Percentiles rank a stretch among this genome's conserved stretches.
Evolutionary conservation across 805 yeast species (phyloP).

Genomic region (Candida loeiensis): DNA sequence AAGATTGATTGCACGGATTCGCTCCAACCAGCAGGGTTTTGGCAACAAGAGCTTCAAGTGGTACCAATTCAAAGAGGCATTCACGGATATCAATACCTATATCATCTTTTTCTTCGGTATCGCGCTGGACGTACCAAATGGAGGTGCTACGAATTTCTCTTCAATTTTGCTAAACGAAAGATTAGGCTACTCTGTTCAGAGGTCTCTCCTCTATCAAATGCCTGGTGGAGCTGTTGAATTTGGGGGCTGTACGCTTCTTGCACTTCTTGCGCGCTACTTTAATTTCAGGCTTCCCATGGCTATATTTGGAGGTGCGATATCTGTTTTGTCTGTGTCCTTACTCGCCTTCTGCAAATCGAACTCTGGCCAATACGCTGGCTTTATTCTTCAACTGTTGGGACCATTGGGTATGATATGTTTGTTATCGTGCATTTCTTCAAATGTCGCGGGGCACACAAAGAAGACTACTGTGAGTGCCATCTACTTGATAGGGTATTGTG

Average conservation of each 20-base stretch:
- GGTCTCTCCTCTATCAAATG: slow-evolving; percentile 43
- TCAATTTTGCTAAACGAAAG: slow-evolving; percentile 26
- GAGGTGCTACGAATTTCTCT: slow-evolving; percentile 36
- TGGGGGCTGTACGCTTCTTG: slow-evolving; percentile 33
- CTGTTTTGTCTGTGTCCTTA: slow-evolving; percentile 30
- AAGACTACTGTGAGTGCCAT: slow-evolving; percentile 46
- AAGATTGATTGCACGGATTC: slow-evolving; percentile 49
- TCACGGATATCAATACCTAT: slow-evolving; percentile 36
- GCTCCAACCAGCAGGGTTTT: slow-evolving; percentile 43
- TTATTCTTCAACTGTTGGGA: slow-evolving; percentile 29
- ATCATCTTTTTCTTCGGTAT: slow-evolving; percentile 26
- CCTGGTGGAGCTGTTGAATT: slow-evolving; percentile 49
- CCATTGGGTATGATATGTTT: slow-evolving; percentile 29
- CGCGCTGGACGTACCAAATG: slow-evolving; percentile 32
- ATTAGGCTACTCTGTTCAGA: slow-evolving; percentile 24
- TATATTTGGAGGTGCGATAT: slow-evolving; percentile 20
- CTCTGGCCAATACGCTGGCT: slow-evolving; percentile 23
- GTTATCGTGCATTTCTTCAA: slow-evolving; percentile 40
- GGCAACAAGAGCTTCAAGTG: slow-evolving; percentile 37
- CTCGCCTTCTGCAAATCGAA: slow-evolving; percentile 39
- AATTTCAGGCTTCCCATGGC: slow-evolving; percentile 27
- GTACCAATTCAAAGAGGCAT: slow-evolving; percentile 36
- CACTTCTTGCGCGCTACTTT: slow-evolving; percentile 21
- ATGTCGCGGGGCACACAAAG: slow-evolving; percentile 57
- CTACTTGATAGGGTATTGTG: slow-evolving; percentile 47